Conservation (phyloP, 2,329 filamentous ascomycete genomes). For the Fusarium mundagurra region DNA sequence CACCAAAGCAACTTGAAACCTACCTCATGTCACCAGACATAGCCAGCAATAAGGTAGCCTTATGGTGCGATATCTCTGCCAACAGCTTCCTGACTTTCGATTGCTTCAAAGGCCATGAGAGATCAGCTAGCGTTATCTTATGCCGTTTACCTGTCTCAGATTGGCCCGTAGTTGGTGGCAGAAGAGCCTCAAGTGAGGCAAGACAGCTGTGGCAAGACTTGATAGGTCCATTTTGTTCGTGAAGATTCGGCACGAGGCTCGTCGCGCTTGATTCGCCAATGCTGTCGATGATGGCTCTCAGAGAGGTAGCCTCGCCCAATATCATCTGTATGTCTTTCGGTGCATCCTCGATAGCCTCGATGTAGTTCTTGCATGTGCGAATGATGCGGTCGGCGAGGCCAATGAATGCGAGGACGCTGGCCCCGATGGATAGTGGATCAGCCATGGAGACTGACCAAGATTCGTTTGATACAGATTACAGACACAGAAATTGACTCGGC, state of each 20-base stretch:
- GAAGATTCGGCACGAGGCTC: neutral
- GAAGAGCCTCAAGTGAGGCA: neutral
- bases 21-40: neutral
- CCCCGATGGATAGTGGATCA: neutral
- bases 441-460: neutral
- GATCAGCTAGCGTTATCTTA: neutral
- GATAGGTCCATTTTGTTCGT: neutral
- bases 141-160: neutral
- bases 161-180: neutral
- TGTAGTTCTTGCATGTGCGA: neutral
- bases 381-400: neutral
- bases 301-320: neutral
- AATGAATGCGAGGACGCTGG: neutral
- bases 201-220: neutral
- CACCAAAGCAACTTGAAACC: rapidly evolving
- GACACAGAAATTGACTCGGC: neutral
- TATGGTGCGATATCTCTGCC: neutral
- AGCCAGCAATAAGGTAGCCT: neutral
- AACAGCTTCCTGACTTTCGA: neutral
- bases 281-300: neutral
- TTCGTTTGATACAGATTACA: too few relatives aligned
- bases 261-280: neutral
- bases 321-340: neutral
- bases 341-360: neutral
- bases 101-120: neutral